Conservation (phyloP, 83 land plant genomes). For the Diphasiastrum complanatum region DNA sequence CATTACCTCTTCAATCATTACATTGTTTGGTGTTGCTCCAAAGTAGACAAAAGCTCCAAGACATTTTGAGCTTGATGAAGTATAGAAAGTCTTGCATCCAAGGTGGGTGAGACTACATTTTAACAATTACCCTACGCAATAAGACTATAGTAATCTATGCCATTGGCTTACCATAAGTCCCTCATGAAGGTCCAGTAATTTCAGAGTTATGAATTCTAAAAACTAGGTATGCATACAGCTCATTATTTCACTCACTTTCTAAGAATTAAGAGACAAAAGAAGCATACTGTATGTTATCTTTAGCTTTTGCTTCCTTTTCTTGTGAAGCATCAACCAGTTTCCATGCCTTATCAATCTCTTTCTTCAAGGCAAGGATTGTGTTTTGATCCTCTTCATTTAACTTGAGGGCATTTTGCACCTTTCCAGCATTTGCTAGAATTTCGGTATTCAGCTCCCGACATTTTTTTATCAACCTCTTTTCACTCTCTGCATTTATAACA, state of each 20-base stretch:
- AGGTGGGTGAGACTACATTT: too few relatives aligned
- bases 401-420: slow-evolving; percentile 33
- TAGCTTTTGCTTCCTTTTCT: slow-evolving; percentile 40
- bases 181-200: too few relatives aligned
- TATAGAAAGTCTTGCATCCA: too few relatives aligned
- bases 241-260: not conserved
- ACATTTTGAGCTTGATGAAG: too few relatives aligned
- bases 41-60: too few relatives aligned
- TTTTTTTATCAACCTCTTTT: slow-evolving; percentile 34
- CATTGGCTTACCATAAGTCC: too few relatives aligned
- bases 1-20: too few relatives aligned
- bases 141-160: too few relatives aligned
- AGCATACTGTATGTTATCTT: slow-evolving; percentile 35
- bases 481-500: slow-evolving; percentile 33
- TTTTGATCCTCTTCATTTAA: slow-evolving; percentile 36
- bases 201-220: too few relatives aligned
- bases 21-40: too few relatives aligned
- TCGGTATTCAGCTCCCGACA: slow-evolving; percentile 36
- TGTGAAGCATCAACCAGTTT: slow-evolving; percentile 41
- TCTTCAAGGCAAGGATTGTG: slow-evolving; percentile 28
- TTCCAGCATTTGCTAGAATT: slow-evolving; percentile 33
- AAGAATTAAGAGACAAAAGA: not conserved
- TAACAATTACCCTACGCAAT: too few relatives aligned
- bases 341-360: slow-evolving; percentile 38
- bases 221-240: too few relatives aligned